Percentiles rank a stretch among this genome's conserved stretches.
These are phyloP conservation scores for Astrothelium subdiscretum DNA, from an alignment of 495 filamentous ascomycete genomes.

Conservation along the genomic window DNA sequence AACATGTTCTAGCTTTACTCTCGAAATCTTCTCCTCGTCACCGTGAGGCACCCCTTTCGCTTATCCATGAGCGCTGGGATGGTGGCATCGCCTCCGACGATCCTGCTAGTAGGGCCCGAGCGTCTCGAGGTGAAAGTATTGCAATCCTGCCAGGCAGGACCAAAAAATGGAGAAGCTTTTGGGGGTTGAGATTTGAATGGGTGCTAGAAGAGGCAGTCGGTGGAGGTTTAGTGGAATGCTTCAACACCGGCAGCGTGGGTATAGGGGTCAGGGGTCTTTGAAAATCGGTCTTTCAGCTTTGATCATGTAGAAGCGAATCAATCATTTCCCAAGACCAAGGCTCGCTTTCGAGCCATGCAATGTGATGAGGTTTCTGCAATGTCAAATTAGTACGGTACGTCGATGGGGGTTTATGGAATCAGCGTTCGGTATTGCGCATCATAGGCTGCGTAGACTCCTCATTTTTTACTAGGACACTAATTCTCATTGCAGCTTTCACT, in stretches of 20 bases:
- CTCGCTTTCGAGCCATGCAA: too few species aligned
- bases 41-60: constrained; percentile 51
- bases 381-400: too few species aligned
- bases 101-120: constrained; percentile 46
- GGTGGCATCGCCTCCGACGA: constrained; percentile 54
- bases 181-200: constrained; percentile 69
- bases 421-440: too few species aligned
- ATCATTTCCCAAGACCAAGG: too few species aligned
- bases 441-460: too few species aligned
- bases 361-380: too few species aligned
- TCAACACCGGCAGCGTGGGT: constrained; percentile 76
- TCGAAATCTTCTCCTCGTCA: constrained; percentile 42
- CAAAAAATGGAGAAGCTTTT: constrained; percentile 71
- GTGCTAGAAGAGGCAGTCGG: constrained; percentile 67
- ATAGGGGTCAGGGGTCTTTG: constrained; percentile 46
- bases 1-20: constrained; percentile 54
- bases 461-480: too few species aligned
- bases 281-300: not conserved
- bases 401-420: too few species aligned
- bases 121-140: constrained; percentile 53
- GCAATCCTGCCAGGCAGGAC: constrained; percentile 66
- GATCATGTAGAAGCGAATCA: too few species aligned
- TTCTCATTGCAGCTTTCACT: too few species aligned
- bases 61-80: constrained; percentile 71
- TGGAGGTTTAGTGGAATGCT: constrained; percentile 67